Conservation (phyloP, 495 filamentous ascomycete genomes). For the Neurospora sublineolata region DNA sequence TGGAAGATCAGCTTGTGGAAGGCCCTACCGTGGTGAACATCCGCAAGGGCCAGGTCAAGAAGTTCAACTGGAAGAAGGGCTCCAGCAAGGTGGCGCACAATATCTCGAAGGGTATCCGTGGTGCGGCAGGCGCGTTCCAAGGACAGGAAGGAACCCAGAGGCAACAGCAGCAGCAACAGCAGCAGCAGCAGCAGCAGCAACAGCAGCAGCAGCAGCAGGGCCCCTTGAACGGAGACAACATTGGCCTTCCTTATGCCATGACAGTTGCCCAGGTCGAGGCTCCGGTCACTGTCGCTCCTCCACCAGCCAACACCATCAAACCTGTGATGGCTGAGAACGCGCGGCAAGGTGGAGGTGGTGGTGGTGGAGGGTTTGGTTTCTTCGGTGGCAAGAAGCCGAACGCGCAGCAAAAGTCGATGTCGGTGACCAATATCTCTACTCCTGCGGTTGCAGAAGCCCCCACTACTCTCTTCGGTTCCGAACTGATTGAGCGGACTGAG, state of each 20-base stretch:
- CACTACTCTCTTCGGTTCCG: conserved; percentile 74
- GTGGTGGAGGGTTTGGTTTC: conserved; percentile 49
- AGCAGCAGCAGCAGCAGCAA: conserved; percentile 22
- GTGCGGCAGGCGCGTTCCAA: conserved; percentile 52
- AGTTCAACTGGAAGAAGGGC: conserved; percentile 98
- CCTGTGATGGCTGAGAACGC: conserved; percentile 36
- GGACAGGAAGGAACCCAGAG: conserved; percentile 20
- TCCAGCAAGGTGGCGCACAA: conserved; percentile 87
- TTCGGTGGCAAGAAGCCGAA: conserved; percentile 43
- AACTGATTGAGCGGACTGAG: conserved; percentile 75
- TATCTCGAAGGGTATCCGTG: conserved; percentile 84
- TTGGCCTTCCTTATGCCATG: conserved; percentile 52
- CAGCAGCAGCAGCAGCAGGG: conserved; percentile 35
- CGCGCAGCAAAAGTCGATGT: conserved; percentile 35
- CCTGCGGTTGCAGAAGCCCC: conserved; percentile 44
- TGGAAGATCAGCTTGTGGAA: conserved; percentile 55
- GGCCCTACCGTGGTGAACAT: conserved; percentile 88
- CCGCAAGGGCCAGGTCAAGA: conserved; percentile 80
- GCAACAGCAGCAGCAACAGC: conserved; percentile 30
- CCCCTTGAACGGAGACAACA: conserved; percentile 38
- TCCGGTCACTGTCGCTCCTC: conserved; percentile 21
- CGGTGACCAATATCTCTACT: conserved; percentile 40
- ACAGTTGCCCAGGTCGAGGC: conserved; percentile 39
- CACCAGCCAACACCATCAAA: conserved; percentile 7
- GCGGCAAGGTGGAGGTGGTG: conserved; percentile 34